phyloP scores from a whole-genome alignment of 1,284 basidiomycete genomes.

The Cryptococcus hybrid region DNA sequence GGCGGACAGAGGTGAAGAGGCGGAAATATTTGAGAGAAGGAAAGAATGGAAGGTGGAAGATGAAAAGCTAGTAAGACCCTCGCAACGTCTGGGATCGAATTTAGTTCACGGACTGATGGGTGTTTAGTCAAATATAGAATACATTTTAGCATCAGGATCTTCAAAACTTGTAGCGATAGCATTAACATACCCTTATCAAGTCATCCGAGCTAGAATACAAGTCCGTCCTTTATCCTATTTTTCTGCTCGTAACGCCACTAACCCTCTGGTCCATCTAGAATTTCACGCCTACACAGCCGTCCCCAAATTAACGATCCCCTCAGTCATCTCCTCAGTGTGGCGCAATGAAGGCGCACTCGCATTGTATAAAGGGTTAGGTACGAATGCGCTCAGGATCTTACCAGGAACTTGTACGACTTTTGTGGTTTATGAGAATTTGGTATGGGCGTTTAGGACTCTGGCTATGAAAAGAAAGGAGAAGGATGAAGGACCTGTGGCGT shows the following conservation, averaged over 20 bases:
- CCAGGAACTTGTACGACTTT: conserved; percentile 98
- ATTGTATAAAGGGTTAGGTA: conserved; percentile 93
- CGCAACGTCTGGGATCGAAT: not conserved
- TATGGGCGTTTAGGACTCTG: conserved; percentile 67
- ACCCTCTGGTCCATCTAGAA: conserved; percentile 12
- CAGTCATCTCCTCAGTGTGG: conserved; percentile 78
- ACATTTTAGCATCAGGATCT: conserved; percentile 86
- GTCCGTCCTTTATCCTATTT: conserved; percentile 52
- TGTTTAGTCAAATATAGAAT: conserved; percentile 79
- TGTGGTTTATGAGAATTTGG: conserved; percentile 95
- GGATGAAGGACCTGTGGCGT: not conserved
- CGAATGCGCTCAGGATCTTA: conserved; percentile 93
- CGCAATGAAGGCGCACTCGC: conserved; percentile 73
- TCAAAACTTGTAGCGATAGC: conserved; percentile 85
- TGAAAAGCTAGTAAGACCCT: conserved; percentile 72
- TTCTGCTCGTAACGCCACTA: not conserved
- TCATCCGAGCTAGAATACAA: conserved; percentile 91
- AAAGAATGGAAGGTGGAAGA: conserved; percentile 65
- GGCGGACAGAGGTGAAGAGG: conserved; percentile 75
- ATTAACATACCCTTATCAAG: conserved; percentile 95
- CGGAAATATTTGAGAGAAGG: conserved; percentile 59
- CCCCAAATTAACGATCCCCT: conserved; percentile 69
- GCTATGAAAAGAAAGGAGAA: conserved; percentile 26
- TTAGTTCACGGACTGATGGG: not conserved
- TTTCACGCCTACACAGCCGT: conserved; percentile 61